A percentile compares a stretch with the other conserved stretches of the same genome.
These are phyloP conservation scores for Tarenaya hassleriana DNA, from an alignment of 345 rosid species.

Conservation along the genomic window DNA sequence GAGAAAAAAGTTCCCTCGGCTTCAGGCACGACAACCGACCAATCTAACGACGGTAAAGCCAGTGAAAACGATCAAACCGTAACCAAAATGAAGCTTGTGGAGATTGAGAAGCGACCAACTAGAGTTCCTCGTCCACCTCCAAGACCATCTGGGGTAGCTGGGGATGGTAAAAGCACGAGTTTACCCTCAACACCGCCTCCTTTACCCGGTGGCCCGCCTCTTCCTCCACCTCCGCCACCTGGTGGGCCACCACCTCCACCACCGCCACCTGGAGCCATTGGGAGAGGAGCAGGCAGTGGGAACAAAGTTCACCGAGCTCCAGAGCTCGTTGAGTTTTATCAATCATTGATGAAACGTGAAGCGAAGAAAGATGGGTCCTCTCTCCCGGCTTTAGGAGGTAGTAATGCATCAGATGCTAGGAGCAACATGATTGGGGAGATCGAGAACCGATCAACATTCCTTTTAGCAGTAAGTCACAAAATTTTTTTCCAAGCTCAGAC, in stretches of 20 bases:
- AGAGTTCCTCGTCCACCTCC: slow-evolving; percentile 89
- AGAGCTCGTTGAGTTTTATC: slow-evolving; percentile 93
- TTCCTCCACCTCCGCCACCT: slow-evolving; percentile 49
- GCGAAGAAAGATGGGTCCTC: slow-evolving; percentile 76
- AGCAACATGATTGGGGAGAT: slow-evolving; percentile 96
- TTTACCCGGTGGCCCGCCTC: slow-evolving; percentile 37
- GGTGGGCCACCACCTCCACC: slow-evolving; percentile 67
- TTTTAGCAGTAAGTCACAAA: slow-evolving; percentile 63
- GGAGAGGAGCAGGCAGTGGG: slow-evolving; percentile 64
- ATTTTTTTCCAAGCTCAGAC: neutral
- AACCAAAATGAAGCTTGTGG: slow-evolving; percentile 63
- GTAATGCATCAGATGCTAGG: slow-evolving; percentile 68
- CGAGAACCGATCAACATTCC: slow-evolving; percentile 88
- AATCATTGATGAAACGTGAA: slow-evolving; percentile 92
- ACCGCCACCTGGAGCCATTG: slow-evolving; percentile 83
- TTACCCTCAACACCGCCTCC: slow-evolving; percentile 41
- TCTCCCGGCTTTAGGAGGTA: slow-evolving; percentile 55
- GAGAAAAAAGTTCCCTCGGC: slow-evolving; percentile 45
- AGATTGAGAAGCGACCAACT: slow-evolving; percentile 82
- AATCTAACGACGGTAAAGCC: slow-evolving; percentile 43
- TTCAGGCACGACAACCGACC: slow-evolving; percentile 40
- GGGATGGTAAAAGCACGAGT: slow-evolving; percentile 28
- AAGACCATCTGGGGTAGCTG: slow-evolving; percentile 38
- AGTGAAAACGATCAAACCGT: slow-evolving; percentile 42
- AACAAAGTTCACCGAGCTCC: slow-evolving; percentile 92